phyloP scores from a whole-genome alignment of 2,329 filamentous ascomycete genomes.

The Fusarium verticillioides region DNA sequence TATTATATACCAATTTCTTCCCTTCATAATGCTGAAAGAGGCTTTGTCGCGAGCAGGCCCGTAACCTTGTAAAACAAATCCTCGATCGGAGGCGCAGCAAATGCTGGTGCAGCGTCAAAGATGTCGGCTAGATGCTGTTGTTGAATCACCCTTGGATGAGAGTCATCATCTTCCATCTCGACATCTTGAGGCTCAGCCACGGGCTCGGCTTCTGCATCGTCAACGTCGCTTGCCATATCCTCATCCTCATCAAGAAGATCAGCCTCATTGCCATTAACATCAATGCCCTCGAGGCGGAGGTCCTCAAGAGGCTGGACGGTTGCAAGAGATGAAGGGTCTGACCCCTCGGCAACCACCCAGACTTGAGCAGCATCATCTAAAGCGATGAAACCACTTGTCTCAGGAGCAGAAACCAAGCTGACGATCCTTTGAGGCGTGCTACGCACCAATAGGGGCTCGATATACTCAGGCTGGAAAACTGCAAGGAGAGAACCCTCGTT shows the following conservation, averaged over 20 bases:
- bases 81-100: constrained; percentile 76
- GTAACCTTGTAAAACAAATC: constrained; percentile 82
- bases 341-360: constrained; percentile 69
- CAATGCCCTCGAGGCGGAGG: constrained; percentile 59
- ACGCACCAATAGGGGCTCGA: constrained; percentile 68
- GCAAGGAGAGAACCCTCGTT: constrained; percentile 65
- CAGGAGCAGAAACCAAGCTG: constrained; percentile 72
- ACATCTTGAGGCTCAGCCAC: constrained; percentile 57
- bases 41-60: constrained; percentile 67
- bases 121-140: constrained; percentile 76
- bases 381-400: constrained; percentile 77
- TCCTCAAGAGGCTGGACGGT: constrained; percentile 67
- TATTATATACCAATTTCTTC: constrained; percentile 29
- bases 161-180: constrained; percentile 59
- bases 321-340: constrained; percentile 62
- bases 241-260: constrained; percentile 54
- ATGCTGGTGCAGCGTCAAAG: constrained; percentile 75
- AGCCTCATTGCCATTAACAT: constrained; percentile 44
- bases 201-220: constrained; percentile 52
- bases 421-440: constrained; percentile 69
- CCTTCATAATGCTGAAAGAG: constrained; percentile 48
- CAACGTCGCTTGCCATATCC: constrained; percentile 57
- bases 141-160: constrained; percentile 70
- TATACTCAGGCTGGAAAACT: constrained; percentile 72
- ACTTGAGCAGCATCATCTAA: constrained; percentile 82